Evolutionary conservation across 2,329 filamentous ascomycete genomes (phyloP).

Genomic region (Aspergillus bombycis): DNA sequence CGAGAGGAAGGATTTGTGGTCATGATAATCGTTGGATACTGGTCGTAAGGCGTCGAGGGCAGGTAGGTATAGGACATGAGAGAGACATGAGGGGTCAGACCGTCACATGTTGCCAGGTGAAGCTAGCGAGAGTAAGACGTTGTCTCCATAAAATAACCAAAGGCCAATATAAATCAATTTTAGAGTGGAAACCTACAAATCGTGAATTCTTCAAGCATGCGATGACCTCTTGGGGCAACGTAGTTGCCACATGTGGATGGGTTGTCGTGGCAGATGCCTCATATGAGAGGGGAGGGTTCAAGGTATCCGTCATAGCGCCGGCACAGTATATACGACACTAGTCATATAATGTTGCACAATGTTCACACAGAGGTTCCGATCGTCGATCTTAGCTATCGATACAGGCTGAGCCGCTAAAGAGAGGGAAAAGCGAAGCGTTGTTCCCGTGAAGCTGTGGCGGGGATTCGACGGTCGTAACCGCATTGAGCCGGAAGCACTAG

Average conservation of each 20-base stretch:
- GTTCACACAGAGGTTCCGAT: background rate
- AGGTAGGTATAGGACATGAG: conserved; percentile 99
- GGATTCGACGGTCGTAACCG: conserved; percentile 2
- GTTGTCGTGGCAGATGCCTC: conserved; percentile 75
- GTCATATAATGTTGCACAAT: background rate
- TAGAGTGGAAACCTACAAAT: conserved; percentile 66
- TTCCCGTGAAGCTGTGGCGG: background rate
- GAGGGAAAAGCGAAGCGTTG: background rate
- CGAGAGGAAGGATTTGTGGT: conserved; percentile 77
- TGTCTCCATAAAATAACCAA: background rate
- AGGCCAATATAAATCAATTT: background rate
- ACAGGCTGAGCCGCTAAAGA: background rate
- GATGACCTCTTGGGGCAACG: conserved; percentile 80
- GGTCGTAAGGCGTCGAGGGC: conserved; percentile 70
- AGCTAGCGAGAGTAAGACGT: conserved; percentile 60
- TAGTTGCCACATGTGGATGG: conserved; percentile 68
- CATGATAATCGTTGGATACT: conserved; percentile 87
- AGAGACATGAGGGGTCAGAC: conserved; percentile 85
- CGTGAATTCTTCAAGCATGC: conserved; percentile 92
- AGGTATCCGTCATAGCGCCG: conserved; percentile 43
- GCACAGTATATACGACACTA: background rate
- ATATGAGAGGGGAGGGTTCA: conserved; percentile 72
- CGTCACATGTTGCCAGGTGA: conserved; percentile 87
- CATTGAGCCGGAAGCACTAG: background rate
- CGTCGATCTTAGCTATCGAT: background rate